A percentile compares a stretch with the other conserved stretches of the same genome.
These are phyloP conservation scores for Ophiosphaerella herpotricha DNA, from an alignment of 2,329 filamentous ascomycete species.

Conservation along the genomic window DNA sequence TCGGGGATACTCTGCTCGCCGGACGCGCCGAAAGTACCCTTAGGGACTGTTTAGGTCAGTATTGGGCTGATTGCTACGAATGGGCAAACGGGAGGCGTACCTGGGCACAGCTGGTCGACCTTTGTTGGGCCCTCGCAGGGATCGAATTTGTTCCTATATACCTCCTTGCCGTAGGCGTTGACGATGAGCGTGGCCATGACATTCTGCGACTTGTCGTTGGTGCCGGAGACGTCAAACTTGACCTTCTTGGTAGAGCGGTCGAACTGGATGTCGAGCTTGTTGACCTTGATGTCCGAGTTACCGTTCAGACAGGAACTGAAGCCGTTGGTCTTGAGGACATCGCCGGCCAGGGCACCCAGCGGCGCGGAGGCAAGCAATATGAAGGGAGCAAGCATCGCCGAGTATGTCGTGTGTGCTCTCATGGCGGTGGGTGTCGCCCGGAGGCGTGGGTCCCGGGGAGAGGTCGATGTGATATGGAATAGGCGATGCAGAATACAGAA, in stretches of 20 bases:
- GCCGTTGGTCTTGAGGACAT: slow-evolving; percentile 79
- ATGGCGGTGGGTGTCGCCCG: slow-evolving; percentile 35
- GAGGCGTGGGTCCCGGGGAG: slow-evolving; percentile 25
- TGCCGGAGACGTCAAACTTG: slow-evolving; percentile 80
- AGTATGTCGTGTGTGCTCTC: slow-evolving; percentile 42
- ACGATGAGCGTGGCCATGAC: slow-evolving; percentile 78
- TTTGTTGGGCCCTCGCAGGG: slow-evolving; percentile 73
- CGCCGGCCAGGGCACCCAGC: slow-evolving; percentile 62
- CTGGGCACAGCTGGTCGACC: slow-evolving; percentile 78
- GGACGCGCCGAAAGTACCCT: slow-evolving; percentile 71
- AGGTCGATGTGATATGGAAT: slow-evolving; percentile 17
- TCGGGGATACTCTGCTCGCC: slow-evolving; percentile 74
- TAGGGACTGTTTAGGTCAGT: slow-evolving; percentile 63
- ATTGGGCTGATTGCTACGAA: background rate
- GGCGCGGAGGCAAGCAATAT: slow-evolving; percentile 45
- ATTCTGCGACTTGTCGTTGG: slow-evolving; percentile 74
- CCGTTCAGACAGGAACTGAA: slow-evolving; percentile 73
- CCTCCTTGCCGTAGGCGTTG: slow-evolving; percentile 78
- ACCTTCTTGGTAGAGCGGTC: slow-evolving; percentile 74
- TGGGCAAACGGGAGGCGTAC: slow-evolving; percentile 53
- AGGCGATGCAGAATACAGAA: slow-evolving; percentile 13
- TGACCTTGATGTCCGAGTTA: slow-evolving; percentile 66
- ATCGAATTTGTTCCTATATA: slow-evolving; percentile 81
- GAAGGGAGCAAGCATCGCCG: slow-evolving; percentile 45
- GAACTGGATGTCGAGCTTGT: slow-evolving; percentile 77